These are phyloP conservation scores for Pulveroboletus frians DNA, from an alignment of 768 basidiomycete genomes.

Conservation along the genomic window DNA sequence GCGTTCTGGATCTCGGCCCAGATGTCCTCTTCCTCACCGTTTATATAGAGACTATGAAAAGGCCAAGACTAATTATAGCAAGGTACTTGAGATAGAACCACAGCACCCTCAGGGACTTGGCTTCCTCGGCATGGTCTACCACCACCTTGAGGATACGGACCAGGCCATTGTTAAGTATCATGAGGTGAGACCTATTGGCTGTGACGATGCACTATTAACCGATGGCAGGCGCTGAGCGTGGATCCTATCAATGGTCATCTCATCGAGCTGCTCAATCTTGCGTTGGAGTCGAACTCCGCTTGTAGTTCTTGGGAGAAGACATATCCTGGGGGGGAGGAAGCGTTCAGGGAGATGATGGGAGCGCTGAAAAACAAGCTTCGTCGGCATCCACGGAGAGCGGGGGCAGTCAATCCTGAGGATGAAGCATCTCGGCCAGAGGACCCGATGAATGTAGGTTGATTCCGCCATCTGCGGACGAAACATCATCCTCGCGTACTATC, in stretches of 20 bases:
- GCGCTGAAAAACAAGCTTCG: conserved; percentile 28
- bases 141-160: conserved; percentile 67
- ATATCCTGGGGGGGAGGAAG: conserved; percentile 33
- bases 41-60: conserved; percentile 47
- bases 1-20: conserved; percentile 20
- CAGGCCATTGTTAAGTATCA: conserved; percentile 88
- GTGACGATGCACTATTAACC: conserved; percentile 2
- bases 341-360: conserved; percentile 31
- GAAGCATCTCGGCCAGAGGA: conserved; percentile 22
- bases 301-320: conserved; percentile 31
- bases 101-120: conserved; percentile 75
- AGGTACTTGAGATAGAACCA: conserved; percentile 85
- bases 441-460: conserved; percentile 30
- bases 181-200: conserved; percentile 52
- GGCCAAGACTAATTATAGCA: conserved; percentile 68
- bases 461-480: not conserved
- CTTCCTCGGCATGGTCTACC: conserved; percentile 85
- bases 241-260: conserved; percentile 81
- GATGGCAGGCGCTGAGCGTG: conserved; percentile 61
- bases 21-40: conserved; percentile 4
- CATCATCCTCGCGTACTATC: conserved; percentile 19
- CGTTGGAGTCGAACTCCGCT: conserved; percentile 51
- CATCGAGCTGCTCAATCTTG: conserved; percentile 75
- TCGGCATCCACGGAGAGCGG: conserved; percentile 20
- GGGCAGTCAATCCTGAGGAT: conserved; percentile 13